Evolutionary conservation across 176 grass and related monocot species (phyloP), one percentile per base, ranked within the genome.

Genomic region (Calamus simplicifolius): DNA sequence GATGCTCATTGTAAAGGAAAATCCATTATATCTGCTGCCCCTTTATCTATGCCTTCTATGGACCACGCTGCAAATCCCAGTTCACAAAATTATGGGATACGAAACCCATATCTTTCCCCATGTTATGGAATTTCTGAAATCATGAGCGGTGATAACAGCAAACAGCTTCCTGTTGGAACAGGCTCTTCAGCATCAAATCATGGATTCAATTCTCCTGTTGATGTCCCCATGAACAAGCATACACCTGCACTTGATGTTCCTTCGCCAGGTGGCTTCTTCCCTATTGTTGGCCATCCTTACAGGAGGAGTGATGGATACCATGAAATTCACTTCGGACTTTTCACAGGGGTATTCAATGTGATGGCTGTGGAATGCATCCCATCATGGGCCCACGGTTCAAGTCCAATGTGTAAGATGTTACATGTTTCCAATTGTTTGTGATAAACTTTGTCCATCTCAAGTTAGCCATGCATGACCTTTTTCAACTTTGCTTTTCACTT

Each of bases 351-450:
- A 27, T 73, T 43, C 58, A 17, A 59, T 98, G 93, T 76, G 93
- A 98, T 80, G 81, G 81, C 64, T 98, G 93, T 83, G 84, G 85
- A 66, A 75, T 80, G 73, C 54, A 81, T 25, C 93, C 93, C 55
- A 92, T 98, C 56, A 31, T 85, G 50, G 93, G 93, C 29, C 51
- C 84, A 27, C 87, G 93, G 28, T 92, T 78, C 63, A 98, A 85
- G 69, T 98, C 93, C 27, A 88, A 74, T 30, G 76, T 85, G 93
- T 98, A 87, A 90, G 81, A 30, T 69, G 19, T 65, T 63, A 0
- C 30, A 53, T 58, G 49, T 4, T 56, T 16, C 58, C 35, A 16
- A 49, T 29, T 51, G 63, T 18, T 15, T 58, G 25, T 43, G 5
- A 43, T 43, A 43, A 13, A 43, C 35, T 43, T 43, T 2, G n/a